Percentiles rank a stretch among this genome's conserved stretches.
These are phyloP conservation scores for Neurospora tetraspora DNA, from an alignment of 495 filamentous ascomycete genomes.

Conservation along the genomic window DNA sequence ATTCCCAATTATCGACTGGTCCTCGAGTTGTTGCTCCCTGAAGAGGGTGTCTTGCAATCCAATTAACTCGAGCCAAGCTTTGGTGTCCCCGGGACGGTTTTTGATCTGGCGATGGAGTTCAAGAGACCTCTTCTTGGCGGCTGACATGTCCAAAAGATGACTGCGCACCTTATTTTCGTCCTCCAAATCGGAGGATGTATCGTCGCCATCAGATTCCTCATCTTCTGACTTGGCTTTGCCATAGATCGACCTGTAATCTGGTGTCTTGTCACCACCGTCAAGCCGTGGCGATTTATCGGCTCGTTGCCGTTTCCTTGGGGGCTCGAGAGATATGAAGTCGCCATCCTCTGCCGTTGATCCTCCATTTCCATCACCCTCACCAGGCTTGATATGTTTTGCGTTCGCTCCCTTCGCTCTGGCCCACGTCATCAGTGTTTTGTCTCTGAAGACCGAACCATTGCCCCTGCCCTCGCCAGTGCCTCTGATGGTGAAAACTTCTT, in stretches of 20 bases:
- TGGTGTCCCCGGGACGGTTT: constrained; percentile 51
- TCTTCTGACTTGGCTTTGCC: constrained; percentile 43
- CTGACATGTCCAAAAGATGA: constrained; percentile 23
- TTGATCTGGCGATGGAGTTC: constrained; percentile 51
- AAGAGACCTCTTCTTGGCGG: constrained; percentile 37
- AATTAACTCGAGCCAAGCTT: constrained; percentile 67
- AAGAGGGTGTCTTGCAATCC: constrained; percentile 62
- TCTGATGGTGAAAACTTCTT: constrained; percentile 28
- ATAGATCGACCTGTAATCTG: constrained; percentile 62
- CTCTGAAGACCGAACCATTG: constrained; percentile 26
- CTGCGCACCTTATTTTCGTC: constrained; percentile 23
- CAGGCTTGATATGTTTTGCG: constrained; percentile 19
- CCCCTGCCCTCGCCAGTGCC: constrained; percentile 9
- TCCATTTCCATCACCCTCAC: not conserved
- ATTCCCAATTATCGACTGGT: constrained; percentile 2
- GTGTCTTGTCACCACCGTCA: constrained; percentile 34
- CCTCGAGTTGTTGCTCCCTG: constrained; percentile 14
- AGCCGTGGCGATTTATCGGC: constrained; percentile 10
- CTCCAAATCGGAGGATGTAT: constrained; percentile 33
- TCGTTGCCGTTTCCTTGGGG: constrained; percentile 33
- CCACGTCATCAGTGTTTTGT: constrained; percentile 22
- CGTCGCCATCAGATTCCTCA: constrained; percentile 32
- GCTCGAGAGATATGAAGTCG: constrained; percentile 27
- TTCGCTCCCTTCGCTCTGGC: constrained; percentile 14
- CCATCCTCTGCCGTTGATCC: constrained; percentile 8